Base-by-base conservation (phyloP, 2,329 filamentous ascomycete species). In the Colletotrichum ledebouriae region DNA sequence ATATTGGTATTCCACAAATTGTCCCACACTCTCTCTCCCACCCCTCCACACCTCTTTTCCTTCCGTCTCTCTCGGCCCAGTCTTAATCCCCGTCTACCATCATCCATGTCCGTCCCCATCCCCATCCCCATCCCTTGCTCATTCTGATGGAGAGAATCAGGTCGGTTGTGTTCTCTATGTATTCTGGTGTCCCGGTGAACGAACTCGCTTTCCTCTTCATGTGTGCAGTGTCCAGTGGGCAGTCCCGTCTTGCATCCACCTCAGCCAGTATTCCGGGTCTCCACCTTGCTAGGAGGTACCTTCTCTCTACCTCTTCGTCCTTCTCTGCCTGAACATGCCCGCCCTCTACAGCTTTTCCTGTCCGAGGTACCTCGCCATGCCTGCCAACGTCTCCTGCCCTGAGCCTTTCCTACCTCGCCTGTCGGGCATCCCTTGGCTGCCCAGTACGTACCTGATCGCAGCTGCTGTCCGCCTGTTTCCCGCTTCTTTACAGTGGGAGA, bases 101-200 rank as follows among this genome's bases (percentile, higher is more conserved):
- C 63, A 55, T 37, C 50, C 44, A 47, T 29, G 20, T 29, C 29
- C 6, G 29, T 29, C 6, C 29, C 29, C 29, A 29, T 29, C 29
- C 44, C 29, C 52, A 41, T 64, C 65, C 44, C 29, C 52, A 41
- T 64, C 65, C 65, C 65, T 68, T 64, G 65, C 65, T 55, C 65
- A 68, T 64, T 59, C 60, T 64, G 7, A 34, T 67, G 64, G 59
- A 33, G 34, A 50, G 34, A 42, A 39, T 57, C 52, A 46, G 59
- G 59, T 42, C 60, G 46, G 65, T 46, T 53, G 13, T 59, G n/a
- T 46, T 57, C 11, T 34, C 47, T 58, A 60, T n/a, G n/a, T n/a
- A n/a, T 25, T 53, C 60, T 68, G 53, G 64, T 59, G 59, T 46
- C 53, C 59, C 53, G 60, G 65, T 68, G 65, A 64, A 68, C 65